Evolutionary conservation across 345 rosid genomes (phyloP), one percentile per base, ranked within the genome.

Genomic region (Sisymbrium irio): DNA sequence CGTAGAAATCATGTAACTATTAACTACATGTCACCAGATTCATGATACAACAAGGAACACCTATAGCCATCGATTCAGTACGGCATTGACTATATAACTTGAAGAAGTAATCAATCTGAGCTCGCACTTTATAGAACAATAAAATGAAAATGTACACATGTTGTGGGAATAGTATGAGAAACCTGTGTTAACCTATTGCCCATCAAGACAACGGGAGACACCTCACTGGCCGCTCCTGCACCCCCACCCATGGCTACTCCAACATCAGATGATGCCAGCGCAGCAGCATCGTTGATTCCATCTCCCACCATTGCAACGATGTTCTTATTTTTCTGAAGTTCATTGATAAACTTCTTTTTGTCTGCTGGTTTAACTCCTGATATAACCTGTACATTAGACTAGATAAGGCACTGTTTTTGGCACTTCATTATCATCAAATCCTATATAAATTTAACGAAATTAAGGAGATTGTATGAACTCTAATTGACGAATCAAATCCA

Each of bases 211-310:
- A 94, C 71, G 56, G 98, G 91, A 81, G 97, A 91, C 42, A 88
- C 99, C 85, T 94, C 99, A 74, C 88, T 86, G 58, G 97, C 99
- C 30, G 97, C 98, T 76, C 93, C 97, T 81, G 88, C 97, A 77
- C 97, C 96, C 46, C 86, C 89, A 40, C 98, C 93, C 96, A 94
- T 87, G 67, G 97, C 97, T 62, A 94, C 85, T 72, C 98, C 98
- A 80, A 94, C 75, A 70, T 91, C 89, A 54, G 96, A 79, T 57
- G 86, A 88, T 75, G 98, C 98, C 84, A 94, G 83, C 28, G 98
- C 97, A 65, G 96, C 92, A 63, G 97, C 98, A 84, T 91, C 98
- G 69, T 94, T 94, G 72, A 94, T 91, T 54, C 98, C 98, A 80
- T 94, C 98, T 28, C 97, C 98, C 65, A 94, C 92, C 98, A 94